phyloP scores from a whole-genome alignment of 1,284 basidiomycete genomes.

The Pascua sp. region DNA sequence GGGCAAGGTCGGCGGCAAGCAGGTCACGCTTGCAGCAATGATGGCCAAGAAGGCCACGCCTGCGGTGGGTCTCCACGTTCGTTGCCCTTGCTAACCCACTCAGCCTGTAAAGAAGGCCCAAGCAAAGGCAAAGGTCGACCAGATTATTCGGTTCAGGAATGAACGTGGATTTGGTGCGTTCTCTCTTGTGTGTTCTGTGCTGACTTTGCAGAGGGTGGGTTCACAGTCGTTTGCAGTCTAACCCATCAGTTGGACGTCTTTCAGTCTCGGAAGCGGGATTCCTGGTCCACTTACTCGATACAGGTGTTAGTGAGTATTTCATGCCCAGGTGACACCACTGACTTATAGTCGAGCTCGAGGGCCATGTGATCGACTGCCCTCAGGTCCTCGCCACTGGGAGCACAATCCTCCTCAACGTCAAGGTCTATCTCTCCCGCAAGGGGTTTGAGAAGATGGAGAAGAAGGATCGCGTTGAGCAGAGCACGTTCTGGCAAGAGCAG shows the following conservation, averaged over 20 bases:
- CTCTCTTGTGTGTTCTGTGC: background rate
- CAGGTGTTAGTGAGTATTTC: slow-evolving; percentile 37
- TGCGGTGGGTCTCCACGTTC: slow-evolving; percentile 9
- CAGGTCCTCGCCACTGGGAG: slow-evolving; percentile 37
- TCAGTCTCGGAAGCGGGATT: slow-evolving; percentile 45
- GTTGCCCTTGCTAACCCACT: background rate
- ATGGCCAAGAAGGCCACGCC: slow-evolving; percentile 35
- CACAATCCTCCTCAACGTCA: slow-evolving; percentile 47
- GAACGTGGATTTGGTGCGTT: slow-evolving; percentile 44
- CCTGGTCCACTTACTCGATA: slow-evolving; percentile 46
- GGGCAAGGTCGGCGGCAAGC: slow-evolving; percentile 32
- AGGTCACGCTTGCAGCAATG: slow-evolving; percentile 43
- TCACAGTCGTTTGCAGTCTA: background rate
- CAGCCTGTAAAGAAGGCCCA: slow-evolving; percentile 27
- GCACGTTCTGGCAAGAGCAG: slow-evolving; percentile 48
- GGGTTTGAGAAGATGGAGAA: slow-evolving; percentile 41
- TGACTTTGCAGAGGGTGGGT: slow-evolving; percentile 11
- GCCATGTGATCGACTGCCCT: slow-evolving; percentile 48
- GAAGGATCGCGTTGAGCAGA: slow-evolving; percentile 25
- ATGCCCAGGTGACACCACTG: background rate
- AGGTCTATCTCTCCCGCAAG: slow-evolving; percentile 41
- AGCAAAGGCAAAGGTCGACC: slow-evolving; percentile 41
- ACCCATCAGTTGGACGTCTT: slow-evolving; percentile 38
- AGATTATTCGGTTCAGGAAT: slow-evolving; percentile 46
- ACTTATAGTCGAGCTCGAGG: slow-evolving; percentile 35